These are phyloP conservation scores for Lactarius deliciosus DNA, from an alignment of 768 basidiomycete species.

Conservation along the genomic window DNA sequence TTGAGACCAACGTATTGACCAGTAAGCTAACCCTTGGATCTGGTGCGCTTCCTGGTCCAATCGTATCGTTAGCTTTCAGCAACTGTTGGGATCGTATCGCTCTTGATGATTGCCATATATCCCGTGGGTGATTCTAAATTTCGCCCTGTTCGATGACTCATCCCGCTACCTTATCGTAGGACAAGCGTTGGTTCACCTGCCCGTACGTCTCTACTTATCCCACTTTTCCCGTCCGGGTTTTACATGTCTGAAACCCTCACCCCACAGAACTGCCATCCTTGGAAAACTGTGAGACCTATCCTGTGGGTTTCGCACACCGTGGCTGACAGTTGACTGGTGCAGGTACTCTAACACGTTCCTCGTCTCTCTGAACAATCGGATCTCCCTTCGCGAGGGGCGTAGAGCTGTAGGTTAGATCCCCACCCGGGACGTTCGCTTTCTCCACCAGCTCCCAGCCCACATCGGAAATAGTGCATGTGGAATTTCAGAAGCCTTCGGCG, in stretches of 20 bases:
- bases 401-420: no score
- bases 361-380: slow-evolving; percentile 19
- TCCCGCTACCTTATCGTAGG: background rate
- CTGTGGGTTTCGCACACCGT: no score
- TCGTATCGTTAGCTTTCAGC: slow-evolving; percentile 5
- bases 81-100: background rate
- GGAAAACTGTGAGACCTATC: no score
- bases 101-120: slow-evolving; percentile 2
- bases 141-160: background rate
- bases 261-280: no score
- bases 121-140: slow-evolving; percentile 5
- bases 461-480: no score
- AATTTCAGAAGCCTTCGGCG: no score
- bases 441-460: no score
- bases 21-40: slow-evolving; percentile 3
- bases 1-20: slow-evolving; percentile 33
- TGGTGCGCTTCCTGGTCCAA: background rate
- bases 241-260: no score
- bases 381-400: background rate
- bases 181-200: background rate
- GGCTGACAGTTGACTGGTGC: no score
- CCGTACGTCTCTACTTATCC: no score
- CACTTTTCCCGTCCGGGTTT: no score
- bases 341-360: slow-evolving; percentile 21
- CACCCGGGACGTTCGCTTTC: no score